A percentile compares a stretch with the other conserved stretches of the same genome.
Conservation (phyloP, 192 early-diverging fungal species). For the Spinellus fusiger region DNA sequence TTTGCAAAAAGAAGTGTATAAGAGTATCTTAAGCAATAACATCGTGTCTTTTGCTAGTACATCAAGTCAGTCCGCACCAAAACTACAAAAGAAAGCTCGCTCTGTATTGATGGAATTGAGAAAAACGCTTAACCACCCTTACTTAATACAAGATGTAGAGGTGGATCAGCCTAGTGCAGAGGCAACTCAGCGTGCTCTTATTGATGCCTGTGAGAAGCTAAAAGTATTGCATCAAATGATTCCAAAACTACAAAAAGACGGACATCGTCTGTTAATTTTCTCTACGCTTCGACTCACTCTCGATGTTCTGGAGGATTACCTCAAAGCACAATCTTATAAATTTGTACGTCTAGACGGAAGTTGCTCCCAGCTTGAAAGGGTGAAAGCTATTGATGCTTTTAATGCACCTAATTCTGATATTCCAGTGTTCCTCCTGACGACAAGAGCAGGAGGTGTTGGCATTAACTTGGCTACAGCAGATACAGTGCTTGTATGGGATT, state of each 20-base stretch:
- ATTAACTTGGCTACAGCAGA: constrained; percentile 71
- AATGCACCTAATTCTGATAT: constrained; percentile 55
- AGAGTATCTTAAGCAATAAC: constrained; percentile 52
- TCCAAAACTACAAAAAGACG: constrained; percentile 49
- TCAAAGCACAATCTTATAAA: constrained; percentile 44
- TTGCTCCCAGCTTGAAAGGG: constrained; percentile 42
- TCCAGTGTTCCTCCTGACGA: constrained; percentile 64
- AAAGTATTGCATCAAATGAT: constrained; percentile 61
- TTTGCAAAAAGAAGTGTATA: constrained; percentile 67
- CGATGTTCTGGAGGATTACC: constrained; percentile 75
- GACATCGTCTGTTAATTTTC: constrained; percentile 74
- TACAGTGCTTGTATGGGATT: constrained; percentile 69
- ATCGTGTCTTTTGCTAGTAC: constrained; percentile 26
- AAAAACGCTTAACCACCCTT: constrained; percentile 70
- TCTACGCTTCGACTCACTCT: constrained; percentile 74
- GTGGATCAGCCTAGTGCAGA: constrained; percentile 21
- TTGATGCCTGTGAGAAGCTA: constrained; percentile 63
- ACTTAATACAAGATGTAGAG: constrained; percentile 54
- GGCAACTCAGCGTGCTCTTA: constrained; percentile 44
- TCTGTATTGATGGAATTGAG: constrained; percentile 64
- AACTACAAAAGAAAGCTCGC: neutral
- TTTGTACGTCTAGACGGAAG: constrained; percentile 67
- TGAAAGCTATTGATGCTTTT: constrained; percentile 56
- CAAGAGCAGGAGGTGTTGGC: constrained; percentile 72
- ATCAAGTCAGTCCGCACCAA: neutral